Evolutionary conservation across 2,329 filamentous ascomycete genomes (phyloP), one percentile per base, ranked within the genome.

Genomic region (Cladosporium sp.): DNA sequence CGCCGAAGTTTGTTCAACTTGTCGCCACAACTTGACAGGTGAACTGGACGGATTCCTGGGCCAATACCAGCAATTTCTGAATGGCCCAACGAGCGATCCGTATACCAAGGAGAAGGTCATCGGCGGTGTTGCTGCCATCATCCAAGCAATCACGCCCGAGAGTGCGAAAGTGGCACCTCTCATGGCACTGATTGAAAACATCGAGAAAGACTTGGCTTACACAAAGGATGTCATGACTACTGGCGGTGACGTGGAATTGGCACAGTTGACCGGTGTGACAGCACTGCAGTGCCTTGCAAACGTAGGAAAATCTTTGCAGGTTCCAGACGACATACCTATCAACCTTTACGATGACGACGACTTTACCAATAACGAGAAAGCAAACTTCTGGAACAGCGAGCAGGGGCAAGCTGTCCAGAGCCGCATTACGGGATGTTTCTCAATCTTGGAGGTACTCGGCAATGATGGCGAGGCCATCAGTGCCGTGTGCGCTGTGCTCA

Each of bases 91-190:
- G 7, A 76, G 89, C 9, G 88, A 92, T 61, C 83, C 83, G 37
- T 75, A 85, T 54, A 86, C 86, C 1, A 89, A 89, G 66, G 89
- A 92, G 67, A 84, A 84, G 64, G 82, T 93, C 0, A 78, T 91
- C 4, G 84, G 87, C 39, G 89, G 85, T 1, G 89, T 94, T 62
- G 83, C 89, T 8, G 85, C 84, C 8, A 86, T 94, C 42, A 81
- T 91, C 28, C 89, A 94, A 71, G 88, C 88, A 8, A 78, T 90
- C 9, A 75, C 82, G 1, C 79, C 83, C 2, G 80, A 86, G 49
- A 73, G 76, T 20, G 75, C 77, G 15, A 84, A 84, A 61, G 71
- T 82, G 1, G 70, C 70, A 28, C 80, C 82, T 35, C 77, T 88
- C 32, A 75, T 80, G 58, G 78, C 80, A 56, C 75, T 93, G 24